These are phyloP conservation scores for Colletotrichum orchidophilum DNA, from an alignment of 2,329 filamentous ascomycete genomes.

Conservation along the genomic window DNA sequence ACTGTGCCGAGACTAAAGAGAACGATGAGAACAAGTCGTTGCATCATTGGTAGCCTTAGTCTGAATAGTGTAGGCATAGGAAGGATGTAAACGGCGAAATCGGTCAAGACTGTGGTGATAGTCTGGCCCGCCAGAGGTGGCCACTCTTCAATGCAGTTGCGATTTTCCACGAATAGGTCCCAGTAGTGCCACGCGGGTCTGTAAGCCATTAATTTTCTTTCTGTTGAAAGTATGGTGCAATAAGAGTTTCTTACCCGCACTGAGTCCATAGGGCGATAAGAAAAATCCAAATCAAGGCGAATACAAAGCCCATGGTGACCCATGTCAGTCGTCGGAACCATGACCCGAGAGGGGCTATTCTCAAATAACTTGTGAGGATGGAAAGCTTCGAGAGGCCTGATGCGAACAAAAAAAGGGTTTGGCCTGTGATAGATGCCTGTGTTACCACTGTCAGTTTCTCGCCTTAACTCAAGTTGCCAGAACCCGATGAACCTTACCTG, in stretches of 20 bases:
- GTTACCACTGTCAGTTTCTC: conserved; percentile 1
- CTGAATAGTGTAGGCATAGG: conserved; percentile 47
- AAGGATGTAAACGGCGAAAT: conserved; percentile 48
- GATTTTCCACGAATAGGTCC: conserved; percentile 33
- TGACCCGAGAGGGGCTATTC: conserved; percentile 46
- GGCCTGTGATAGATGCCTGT: conserved; percentile 50
- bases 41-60: conserved; percentile 43
- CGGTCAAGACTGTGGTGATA: conserved; percentile 43
- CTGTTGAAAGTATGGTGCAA: neutral
- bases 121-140: conserved; percentile 43
- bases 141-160: conserved; percentile 43
- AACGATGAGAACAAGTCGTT: conserved; percentile 46
- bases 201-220: neutral
- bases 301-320: conserved; percentile 40
- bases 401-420: conserved; percentile 50
- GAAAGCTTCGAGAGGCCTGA: conserved; percentile 50
- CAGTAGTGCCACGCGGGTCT: conserved; percentile 41
- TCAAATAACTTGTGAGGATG: conserved; percentile 51
- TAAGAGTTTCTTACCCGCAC: conserved; percentile 41
- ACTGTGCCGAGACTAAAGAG: conserved; percentile 49
- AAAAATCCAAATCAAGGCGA: conserved; percentile 42
- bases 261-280: conserved; percentile 48
- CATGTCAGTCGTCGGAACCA: conserved; percentile 46
- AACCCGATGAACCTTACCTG: neutral
- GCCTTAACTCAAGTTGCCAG: too few relatives aligned